Conservation (phyloP, 1,139 yeast genomes). For the Saccharomycopsis hybrid region DNA sequence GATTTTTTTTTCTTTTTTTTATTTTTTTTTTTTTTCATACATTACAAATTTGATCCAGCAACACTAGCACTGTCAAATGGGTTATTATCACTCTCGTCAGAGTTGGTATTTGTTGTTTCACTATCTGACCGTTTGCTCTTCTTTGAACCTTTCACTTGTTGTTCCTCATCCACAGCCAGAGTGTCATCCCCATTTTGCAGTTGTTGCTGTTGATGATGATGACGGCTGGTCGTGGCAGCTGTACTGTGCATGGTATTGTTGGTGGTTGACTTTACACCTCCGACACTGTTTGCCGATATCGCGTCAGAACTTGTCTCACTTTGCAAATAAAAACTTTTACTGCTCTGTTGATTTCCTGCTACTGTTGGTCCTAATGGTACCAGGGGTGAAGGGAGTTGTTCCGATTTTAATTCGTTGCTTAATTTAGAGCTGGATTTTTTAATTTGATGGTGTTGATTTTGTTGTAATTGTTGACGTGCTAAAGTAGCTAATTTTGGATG, state of each 20-base stretch:
- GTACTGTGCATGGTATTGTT: not conserved
- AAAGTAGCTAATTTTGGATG: not conserved
- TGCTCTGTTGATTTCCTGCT: not conserved
- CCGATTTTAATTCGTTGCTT: not conserved
- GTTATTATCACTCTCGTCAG: not conserved
- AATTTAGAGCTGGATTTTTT: not conserved
- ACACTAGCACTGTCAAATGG: not conserved
- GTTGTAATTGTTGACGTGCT: not conserved
- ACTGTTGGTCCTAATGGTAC: too few species aligned
- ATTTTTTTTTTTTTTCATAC: not conserved
- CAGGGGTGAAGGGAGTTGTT: too few species aligned
- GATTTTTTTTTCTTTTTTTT: too few species aligned
- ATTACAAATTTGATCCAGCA: not conserved
- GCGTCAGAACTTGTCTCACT: not conserved
- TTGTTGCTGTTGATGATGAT: too few species aligned
- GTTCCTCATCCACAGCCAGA: too few species aligned
- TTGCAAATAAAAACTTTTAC: constrained; percentile 3
- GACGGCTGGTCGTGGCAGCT: too few species aligned
- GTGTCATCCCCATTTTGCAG: too few species aligned
- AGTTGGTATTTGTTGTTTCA: too few species aligned
- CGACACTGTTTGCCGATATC: too few species aligned
- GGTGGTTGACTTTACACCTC: not conserved
- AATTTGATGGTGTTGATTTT: not conserved
- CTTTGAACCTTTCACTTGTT: too few species aligned
- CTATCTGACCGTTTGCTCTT: too few species aligned